These are phyloP conservation scores for Spathaspora jeffriesii DNA, from an alignment of 1,139 yeast species.

Conservation along the genomic window DNA sequence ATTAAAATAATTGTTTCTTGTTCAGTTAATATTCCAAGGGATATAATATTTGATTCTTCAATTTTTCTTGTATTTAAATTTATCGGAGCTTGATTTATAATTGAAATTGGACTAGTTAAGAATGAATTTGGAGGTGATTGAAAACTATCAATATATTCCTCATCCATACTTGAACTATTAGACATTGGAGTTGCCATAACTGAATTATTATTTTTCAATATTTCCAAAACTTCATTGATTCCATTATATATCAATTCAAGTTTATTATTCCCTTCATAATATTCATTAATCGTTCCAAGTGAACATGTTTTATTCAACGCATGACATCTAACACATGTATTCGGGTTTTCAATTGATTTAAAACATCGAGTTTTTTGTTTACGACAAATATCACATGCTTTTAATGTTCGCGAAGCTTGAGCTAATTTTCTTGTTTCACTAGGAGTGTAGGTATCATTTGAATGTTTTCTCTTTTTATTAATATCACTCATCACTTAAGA, in stretches of 20 bases:
- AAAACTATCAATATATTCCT: constrained; percentile 22
- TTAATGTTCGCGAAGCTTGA: constrained; percentile 48
- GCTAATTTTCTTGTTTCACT: constrained; percentile 20
- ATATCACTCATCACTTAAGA: background rate
- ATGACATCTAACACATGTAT: constrained; percentile 57
- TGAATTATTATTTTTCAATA: constrained; percentile 18
- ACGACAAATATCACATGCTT: constrained; percentile 62
- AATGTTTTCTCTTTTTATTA: background rate
- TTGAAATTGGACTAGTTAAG: constrained; percentile 51
- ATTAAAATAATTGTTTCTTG: constrained; percentile 52
- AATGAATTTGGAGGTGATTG: constrained; percentile 43
- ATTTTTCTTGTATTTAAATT: constrained; percentile 18
- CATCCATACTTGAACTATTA: constrained; percentile 7
- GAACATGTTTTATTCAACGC: constrained; percentile 55
- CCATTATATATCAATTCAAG: constrained; percentile 32
- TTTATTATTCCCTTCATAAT: constrained; percentile 9
- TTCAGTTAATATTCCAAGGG: constrained; percentile 49
- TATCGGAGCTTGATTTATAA: constrained; percentile 40
- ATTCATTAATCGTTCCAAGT: constrained; percentile 27
- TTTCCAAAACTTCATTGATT: constrained; percentile 28
- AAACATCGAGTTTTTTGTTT: constrained; percentile 66
- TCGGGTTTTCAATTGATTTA: constrained; percentile 42
- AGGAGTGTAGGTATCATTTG: background rate
- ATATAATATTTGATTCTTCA: constrained; percentile 40
- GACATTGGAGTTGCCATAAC: constrained; percentile 27